A percentile compares a stretch with the other conserved stretches of the same genome.
phyloP scores from a whole-genome alignment of 2,329 filamentous ascomycete genomes.

The Drechslerella stenobrocha region DNA sequence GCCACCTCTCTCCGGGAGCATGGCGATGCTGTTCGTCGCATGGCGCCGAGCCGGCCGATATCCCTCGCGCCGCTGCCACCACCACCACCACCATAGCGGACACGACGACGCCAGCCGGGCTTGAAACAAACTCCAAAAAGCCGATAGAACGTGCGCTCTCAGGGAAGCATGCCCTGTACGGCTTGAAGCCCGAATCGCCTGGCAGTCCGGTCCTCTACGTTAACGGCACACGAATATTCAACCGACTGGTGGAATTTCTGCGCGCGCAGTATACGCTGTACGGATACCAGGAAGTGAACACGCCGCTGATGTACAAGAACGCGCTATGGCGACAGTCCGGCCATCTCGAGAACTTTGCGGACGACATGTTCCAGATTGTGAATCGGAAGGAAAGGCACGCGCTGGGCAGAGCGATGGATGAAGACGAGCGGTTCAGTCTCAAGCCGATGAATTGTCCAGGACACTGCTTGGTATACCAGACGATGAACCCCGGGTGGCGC shows the following conservation, averaged over 20 bases:
- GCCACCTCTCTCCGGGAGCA: slow-evolving; percentile 51
- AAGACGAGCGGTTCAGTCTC: slow-evolving; percentile 68
- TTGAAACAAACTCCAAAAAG: not conserved
- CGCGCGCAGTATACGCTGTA: slow-evolving; percentile 81
- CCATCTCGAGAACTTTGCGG: slow-evolving; percentile 84
- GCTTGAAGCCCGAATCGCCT: slow-evolving; percentile 71
- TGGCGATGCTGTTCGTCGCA: slow-evolving; percentile 56
- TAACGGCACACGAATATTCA: slow-evolving; percentile 79
- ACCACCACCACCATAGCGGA: not conserved
- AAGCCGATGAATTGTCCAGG: slow-evolving; percentile 95
- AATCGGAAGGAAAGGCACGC: slow-evolving; percentile 59
- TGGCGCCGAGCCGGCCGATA: slow-evolving; percentile 61
- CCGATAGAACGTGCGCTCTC: slow-evolving; percentile 37
- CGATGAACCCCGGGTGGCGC: slow-evolving; percentile 72
- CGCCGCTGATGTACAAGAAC: slow-evolving; percentile 87
- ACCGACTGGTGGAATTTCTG: slow-evolving; percentile 78
- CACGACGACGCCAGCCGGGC: too few species aligned
- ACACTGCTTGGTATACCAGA: slow-evolving; percentile 80
- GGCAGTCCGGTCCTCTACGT: slow-evolving; percentile 84
- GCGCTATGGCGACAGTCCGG: slow-evolving; percentile 83
- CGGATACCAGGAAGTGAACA: slow-evolving; percentile 85
- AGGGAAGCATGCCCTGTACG: too few species aligned
- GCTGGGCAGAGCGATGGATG: slow-evolving; percentile 56
- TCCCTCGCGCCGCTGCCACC: slow-evolving; percentile 49
- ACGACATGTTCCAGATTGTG: slow-evolving; percentile 86